Percentiles rank a stretch among this genome's conserved stretches.
These are phyloP conservation scores for Starmerella apicola DNA, from an alignment of 805 yeast genomes.

Conservation along the genomic window DNA sequence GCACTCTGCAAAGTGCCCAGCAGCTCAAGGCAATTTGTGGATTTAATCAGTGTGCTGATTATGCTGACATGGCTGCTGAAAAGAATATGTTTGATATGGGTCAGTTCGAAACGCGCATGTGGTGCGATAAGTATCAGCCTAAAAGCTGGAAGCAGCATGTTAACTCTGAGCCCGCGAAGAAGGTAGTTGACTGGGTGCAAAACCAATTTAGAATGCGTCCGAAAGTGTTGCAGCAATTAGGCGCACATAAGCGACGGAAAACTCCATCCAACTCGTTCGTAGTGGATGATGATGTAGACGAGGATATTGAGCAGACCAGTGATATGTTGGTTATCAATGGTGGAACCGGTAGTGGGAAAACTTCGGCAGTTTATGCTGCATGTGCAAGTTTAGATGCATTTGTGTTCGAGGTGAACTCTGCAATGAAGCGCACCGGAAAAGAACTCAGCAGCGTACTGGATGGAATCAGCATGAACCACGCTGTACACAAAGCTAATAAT, in stretches of 20 bases:
- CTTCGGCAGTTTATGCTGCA: constrained; percentile 57
- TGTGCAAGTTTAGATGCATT: constrained; percentile 52
- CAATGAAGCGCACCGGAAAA: constrained; percentile 59
- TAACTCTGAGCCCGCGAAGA: constrained; percentile 2
- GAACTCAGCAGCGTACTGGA: constrained; percentile 52
- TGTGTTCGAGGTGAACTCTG: constrained; percentile 69
- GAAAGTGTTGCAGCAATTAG: background rate
- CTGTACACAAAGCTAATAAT: constrained; percentile 47
- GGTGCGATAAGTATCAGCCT: constrained; percentile 25
- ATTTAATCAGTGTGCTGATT: background rate
- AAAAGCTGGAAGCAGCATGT: background rate
- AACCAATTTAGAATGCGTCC: constrained; percentile 6
- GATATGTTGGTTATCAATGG: constrained; percentile 45
- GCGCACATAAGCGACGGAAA: constrained; percentile 2
- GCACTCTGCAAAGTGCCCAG: background rate
- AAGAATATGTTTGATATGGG: constrained; percentile 22
- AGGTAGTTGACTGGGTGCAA: constrained; percentile 11
- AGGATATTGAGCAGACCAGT: constrained; percentile 17
- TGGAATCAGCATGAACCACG: constrained; percentile 75
- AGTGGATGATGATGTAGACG: constrained; percentile 22
- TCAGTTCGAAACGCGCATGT: constrained; percentile 20
- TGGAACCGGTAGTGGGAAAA: constrained; percentile 63
- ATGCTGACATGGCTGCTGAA: background rate
- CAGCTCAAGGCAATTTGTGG: background rate
- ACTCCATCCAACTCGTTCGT: constrained; percentile 23